Evolutionary conservation across 805 yeast species (phyloP), one percentile per base, ranked within the genome.

Genomic region (Schizosaccharomyces octosporus): DNA sequence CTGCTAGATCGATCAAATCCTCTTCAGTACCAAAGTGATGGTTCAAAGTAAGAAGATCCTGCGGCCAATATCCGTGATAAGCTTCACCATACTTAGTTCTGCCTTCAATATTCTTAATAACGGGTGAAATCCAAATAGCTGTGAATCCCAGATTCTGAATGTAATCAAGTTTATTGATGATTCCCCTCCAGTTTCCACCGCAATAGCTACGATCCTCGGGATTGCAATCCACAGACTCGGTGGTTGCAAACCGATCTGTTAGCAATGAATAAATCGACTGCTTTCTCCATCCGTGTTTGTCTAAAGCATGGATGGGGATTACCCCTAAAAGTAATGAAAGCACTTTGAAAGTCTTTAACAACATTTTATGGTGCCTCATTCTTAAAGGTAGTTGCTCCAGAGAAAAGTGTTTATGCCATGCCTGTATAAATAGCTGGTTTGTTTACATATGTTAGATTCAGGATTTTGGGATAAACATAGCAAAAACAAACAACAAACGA

Each of bases 71-170:
- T 31, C 61, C 63, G 54, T 62, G 63, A 21, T 29, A 62, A 11
- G 60, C 62, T 21, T 48, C 58, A 19, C 63, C 63, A 29, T 57
- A 36, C 11, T 62, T 41, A 5, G 63, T 60, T 5, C 15, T 15
- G 17, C 32, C 54, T 4, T 62, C 62, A 32, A 62, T 60, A n/a
- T 62, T 61, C 41, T 59, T 41, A 15, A 60, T 42, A 27, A 62
- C 29, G 5, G 63, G 63, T 3, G 63, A 62, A 32, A 62, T 60
- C 63, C 63, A 62, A 19, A 62, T 48, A 31, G 63, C 63, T 27
- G 51, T 62, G 29, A 62, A 62, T 9, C 63, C 63, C 63, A 62
- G 45, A 19, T 55, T 54, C 9, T 59, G 62, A 15, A 62, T 62
- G 57, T 62, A 62, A 39, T 62, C 63, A 9, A 62, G 43, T 4